A percentile compares a stretch with the other conserved stretches of the same genome.
These are phyloP conservation scores for Pseudopithomyces chartarum DNA, from an alignment of 2,329 filamentous ascomycete species.

Conservation along the genomic window DNA sequence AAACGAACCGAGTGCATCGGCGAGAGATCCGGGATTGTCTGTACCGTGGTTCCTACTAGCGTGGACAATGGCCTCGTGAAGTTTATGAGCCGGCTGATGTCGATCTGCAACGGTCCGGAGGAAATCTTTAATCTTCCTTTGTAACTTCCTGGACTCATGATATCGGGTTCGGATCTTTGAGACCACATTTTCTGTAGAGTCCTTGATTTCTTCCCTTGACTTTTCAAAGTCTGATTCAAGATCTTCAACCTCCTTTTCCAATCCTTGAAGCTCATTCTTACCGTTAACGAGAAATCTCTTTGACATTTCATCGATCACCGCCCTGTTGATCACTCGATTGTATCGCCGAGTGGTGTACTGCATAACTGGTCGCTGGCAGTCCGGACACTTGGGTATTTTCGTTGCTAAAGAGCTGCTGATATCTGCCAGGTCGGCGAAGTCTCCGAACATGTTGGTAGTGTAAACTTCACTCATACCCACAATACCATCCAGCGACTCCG, in stretches of 20 bases:
- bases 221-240: too few species aligned
- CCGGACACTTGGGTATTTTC: constrained; percentile 38
- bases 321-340: constrained; percentile 44
- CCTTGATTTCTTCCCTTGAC: too few species aligned
- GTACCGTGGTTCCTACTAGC: constrained; percentile 9
- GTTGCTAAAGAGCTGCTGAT: constrained; percentile 26
- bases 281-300: constrained; percentile 44
- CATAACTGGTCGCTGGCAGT: constrained; percentile 38
- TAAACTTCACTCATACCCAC: constrained; percentile 35
- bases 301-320: constrained; percentile 45
- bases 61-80: constrained; percentile 44
- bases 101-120: constrained; percentile 25
- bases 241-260: constrained; percentile 27
- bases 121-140: constrained; percentile 26
- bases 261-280: constrained; percentile 26
- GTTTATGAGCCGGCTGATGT: constrained; percentile 46
- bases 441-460: constrained; percentile 16
- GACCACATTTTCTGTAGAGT: too few species aligned
- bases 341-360: constrained; percentile 44
- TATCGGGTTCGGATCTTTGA: constrained; percentile 20
- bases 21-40: constrained; percentile 21
- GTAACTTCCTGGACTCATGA: constrained; percentile 12
- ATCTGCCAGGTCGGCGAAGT: constrained; percentile 31
- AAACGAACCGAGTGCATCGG: too few species aligned
- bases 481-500: constrained; percentile 34